Evolutionary conservation across 805 yeast species (phyloP), one percentile per base, ranked within the genome.

Genomic region (Kuraishia capsulata): DNA sequence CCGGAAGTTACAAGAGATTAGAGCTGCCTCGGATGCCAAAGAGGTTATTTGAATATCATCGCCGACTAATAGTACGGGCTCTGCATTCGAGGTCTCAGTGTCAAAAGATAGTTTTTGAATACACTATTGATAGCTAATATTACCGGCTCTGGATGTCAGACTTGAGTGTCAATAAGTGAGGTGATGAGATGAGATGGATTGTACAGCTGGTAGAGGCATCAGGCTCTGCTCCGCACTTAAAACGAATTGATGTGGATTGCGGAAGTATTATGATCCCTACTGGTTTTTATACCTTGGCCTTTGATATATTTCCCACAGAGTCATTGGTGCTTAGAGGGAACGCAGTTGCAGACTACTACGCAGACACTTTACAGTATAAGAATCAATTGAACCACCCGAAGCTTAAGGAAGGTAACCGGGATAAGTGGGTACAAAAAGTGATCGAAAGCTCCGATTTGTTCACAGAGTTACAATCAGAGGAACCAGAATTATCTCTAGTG

Each of bases 261-360:
- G 9, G 14, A 30, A n/a, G 24, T 26, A 16, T 4, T 20, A 36
- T 36, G 38, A 26, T 29, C 19, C 33, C 33, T 9, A 36, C 38
- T 19, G 33, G 38, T 11, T 18, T 18, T 33, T 56, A 57, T 36
- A 51, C 55, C 3, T 34, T 57, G 19, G 44, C 53, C 6, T 46
- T 55, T 43, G 62, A 57, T 39, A 39, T 47, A n/a, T 49, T 54
- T 30, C 53, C 57, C 2, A 43, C 45, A n/a, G 48, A 47, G 6
- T 11, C 8, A 28, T 8, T 28, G 13, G 14, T 9, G 18, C 36
- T 52, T 17, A 38, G 46, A n/a, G 47, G 46, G 34, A 44, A 46
- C 28, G 49, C 50, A 4, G 26, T 42, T 32, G 21, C 35, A 9
- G 39, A 36, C 36, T 44, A 38, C 9, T 17, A 18, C 11, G 20